Conservation (phyloP, 202 grass and related monocot species). For the Carex arenaria region DNA sequence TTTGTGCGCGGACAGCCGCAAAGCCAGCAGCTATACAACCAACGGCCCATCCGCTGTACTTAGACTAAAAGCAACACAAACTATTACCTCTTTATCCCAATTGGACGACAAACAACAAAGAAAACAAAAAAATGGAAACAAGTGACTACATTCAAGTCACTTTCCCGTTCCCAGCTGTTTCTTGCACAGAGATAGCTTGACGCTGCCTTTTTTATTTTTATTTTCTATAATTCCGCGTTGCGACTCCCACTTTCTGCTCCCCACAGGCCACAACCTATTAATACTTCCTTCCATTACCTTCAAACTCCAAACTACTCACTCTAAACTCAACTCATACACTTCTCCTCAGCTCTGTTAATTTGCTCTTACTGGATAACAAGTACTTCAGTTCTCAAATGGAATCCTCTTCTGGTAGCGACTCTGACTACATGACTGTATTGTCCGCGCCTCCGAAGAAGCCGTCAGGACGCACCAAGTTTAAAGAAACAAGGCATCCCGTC, state of each 20-base stretch:
- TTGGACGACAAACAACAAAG: not conserved
- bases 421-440: conserved; percentile 46
- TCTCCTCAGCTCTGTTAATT: too few species aligned
- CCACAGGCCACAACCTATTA: not conserved
- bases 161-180: not conserved
- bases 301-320: not conserved
- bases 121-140: not conserved
- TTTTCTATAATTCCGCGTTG: not conserved
- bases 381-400: not conserved
- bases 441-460: conserved; percentile 66
- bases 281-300: not conserved
- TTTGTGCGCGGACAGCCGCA: too few species aligned
- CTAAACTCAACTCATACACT: too few species aligned
- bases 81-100: too few species aligned
- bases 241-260: not conserved
- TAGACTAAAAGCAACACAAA: not conserved
- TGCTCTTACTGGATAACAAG: too few species aligned
- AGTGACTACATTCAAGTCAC: not conserved
- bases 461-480: conserved; percentile 73
- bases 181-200: not conserved
- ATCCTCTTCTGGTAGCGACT: not conserved
- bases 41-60: not conserved
- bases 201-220: not conserved
- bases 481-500: conserved; percentile 72
- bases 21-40: too few species aligned